Percentiles rank a stretch among this genome's conserved stretches.
Evolutionary conservation across 805 yeast species (phyloP).

Genomic region (Candida adriatica): DNA sequence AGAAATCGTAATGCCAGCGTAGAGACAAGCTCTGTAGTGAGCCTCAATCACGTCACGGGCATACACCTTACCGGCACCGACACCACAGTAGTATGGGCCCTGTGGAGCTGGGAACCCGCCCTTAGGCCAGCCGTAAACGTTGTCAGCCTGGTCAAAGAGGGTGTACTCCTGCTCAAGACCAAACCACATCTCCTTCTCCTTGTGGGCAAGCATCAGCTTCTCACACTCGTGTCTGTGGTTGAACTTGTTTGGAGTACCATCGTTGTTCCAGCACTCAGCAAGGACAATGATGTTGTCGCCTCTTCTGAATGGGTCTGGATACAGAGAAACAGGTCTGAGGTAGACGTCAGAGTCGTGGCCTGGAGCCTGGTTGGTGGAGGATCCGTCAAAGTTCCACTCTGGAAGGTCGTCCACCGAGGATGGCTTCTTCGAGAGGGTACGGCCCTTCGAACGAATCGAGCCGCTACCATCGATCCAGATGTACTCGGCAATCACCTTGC

Average conservation of each 20-base stretch:
- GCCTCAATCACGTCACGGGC: conserved; percentile 99
- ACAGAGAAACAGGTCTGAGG: conserved; percentile 90
- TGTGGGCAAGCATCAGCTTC: conserved; percentile 90
- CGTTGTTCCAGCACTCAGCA: conserved; percentile 96
- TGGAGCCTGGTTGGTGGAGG: conserved; percentile 97
- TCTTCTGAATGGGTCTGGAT: conserved; percentile 95
- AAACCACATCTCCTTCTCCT: conserved; percentile 83
- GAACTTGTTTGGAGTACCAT: conserved; percentile 97
- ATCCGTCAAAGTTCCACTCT: conserved; percentile 99
- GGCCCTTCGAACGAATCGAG: conserved; percentile 88
- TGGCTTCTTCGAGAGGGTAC: conserved; percentile 68
- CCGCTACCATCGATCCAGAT: conserved; percentile 96
- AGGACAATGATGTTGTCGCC: conserved; percentile 95
- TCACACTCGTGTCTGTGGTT: conserved; percentile 98
- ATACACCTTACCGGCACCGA: conserved; percentile 96
- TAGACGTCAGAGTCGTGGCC: conserved; percentile 95
- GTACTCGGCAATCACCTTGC: conserved; percentile 88
- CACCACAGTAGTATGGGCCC: conserved; percentile 99
- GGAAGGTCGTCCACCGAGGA: conserved; percentile 79
- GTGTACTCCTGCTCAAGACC: conserved; percentile 99
- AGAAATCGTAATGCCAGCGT: conserved; percentile 83
- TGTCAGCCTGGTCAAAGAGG: conserved; percentile 82
- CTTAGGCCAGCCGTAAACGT: conserved; percentile 97
- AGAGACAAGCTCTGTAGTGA: conserved; percentile 95
- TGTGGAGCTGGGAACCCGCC: conserved; percentile 99